These are phyloP conservation scores for Cryptococcus sp. DNA, from an alignment of 1,284 basidiomycete genomes.

Conservation along the genomic window DNA sequence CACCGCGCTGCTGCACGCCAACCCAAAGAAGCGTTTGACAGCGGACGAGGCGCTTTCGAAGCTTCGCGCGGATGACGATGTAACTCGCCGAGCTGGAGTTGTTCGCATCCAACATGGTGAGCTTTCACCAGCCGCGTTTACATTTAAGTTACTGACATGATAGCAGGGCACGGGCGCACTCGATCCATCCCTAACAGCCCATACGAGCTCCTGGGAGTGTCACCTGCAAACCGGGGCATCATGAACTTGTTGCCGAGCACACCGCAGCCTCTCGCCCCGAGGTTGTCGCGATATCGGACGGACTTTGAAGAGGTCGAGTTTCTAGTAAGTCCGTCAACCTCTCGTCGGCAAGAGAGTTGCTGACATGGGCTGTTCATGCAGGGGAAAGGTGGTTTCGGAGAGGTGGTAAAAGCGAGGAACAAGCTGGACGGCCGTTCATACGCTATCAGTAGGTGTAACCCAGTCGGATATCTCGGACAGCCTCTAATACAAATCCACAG, in stretches of 20 bases:
- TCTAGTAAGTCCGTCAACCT: constrained; percentile 27
- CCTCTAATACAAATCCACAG: constrained; percentile 53
- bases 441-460: constrained; percentile 56
- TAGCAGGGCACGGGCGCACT: constrained; percentile 1
- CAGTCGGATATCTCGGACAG: neutral
- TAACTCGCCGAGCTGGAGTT: constrained; percentile 14
- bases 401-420: constrained; percentile 89
- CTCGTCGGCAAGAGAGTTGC: neutral
- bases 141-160: neutral
- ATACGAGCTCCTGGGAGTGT: constrained; percentile 26
- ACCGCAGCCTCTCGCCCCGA: constrained; percentile 14
- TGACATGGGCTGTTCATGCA: constrained; percentile 31
- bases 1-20: constrained; percentile 36
- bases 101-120: constrained; percentile 7
- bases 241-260: constrained; percentile 26
- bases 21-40: constrained; percentile 40
- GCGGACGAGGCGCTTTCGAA: constrained; percentile 41
- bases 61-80: constrained; percentile 30
- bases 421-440: constrained; percentile 56
- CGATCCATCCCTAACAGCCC: constrained; percentile 12
- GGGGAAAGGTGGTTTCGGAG: constrained; percentile 90
- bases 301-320: constrained; percentile 52
- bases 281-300: constrained; percentile 43
- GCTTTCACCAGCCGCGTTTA: neutral
- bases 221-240: constrained; percentile 24